phyloP scores from a whole-genome alignment of 2,329 filamentous ascomycete genomes.

The Fusarium acutatum region DNA sequence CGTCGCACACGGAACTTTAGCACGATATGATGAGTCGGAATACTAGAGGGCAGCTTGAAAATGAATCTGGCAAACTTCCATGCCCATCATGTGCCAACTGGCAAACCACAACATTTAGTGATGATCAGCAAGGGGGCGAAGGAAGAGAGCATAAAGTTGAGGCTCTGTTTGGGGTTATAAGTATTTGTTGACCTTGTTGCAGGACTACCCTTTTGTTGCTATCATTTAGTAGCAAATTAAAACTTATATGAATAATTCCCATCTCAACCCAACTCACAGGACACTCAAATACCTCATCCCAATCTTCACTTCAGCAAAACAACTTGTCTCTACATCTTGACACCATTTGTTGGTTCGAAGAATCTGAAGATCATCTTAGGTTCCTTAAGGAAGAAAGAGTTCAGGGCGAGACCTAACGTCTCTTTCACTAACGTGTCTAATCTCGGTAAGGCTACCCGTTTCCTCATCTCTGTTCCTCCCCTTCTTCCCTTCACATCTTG shows the following conservation, averaged over 20 bases:
- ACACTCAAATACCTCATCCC: not conserved
- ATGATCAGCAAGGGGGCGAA: not conserved
- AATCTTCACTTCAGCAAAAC: not conserved
- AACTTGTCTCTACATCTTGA: not conserved
- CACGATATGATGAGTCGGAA: not conserved
- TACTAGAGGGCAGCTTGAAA: not conserved
- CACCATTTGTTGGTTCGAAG: not conserved
- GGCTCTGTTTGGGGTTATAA: not conserved
- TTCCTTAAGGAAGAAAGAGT: not conserved
- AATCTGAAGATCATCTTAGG: not conserved
- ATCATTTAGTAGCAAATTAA: not conserved
- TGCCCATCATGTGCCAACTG: not conserved
- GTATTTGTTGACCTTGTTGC: not conserved
- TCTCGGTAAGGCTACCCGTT: not conserved
- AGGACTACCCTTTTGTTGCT: not conserved
- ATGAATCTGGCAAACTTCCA: constrained; percentile 1
- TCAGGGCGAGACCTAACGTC: not conserved
- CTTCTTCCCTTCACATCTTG: not conserved
- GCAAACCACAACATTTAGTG: not conserved
- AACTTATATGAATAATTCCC: not conserved
- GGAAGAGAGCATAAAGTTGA: no score
- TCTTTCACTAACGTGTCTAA: not conserved
- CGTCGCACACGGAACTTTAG: not conserved
- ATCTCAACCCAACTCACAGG: not conserved
- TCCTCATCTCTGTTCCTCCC: not conserved